Base-by-base conservation (phyloP, 2,329 filamentous ascomycete genomes). In the Thermomyces lanuginosus region DNA sequence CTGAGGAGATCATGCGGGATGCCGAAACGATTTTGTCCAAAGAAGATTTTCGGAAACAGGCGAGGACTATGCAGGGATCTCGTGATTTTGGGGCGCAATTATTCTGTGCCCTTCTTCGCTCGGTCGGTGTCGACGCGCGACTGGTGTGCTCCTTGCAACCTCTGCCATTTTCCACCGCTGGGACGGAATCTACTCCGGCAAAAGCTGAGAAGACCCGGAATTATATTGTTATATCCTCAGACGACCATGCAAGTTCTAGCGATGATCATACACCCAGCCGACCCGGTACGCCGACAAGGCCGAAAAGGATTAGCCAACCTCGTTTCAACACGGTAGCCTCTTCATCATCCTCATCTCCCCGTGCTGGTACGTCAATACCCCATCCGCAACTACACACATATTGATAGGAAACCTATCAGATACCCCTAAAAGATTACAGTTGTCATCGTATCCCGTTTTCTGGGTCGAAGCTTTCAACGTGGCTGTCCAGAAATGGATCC, bases 391-490 rank as follows among this genome's bases (percentile, higher is more conserved):
- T 8, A 21, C 17, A 34, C 20, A 26, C 7, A 9, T 11, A 36
- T 28, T 43, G 39, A 30, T 28, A 26, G 31, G 29, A 21, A 17
- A 12, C 32, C 31, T n/a, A 13, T 22, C 58, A 26, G 51, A 48
- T 7, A 49, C 54, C 13, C 46, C 48, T 17, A 53, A 52, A 11
- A 54, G 45, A 8, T 66, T 76, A 7, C 64, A 64, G 13, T 80
- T 86, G 43, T 84, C 82, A 0, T 52, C 69, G 0, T 80, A 76
- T 42, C 89, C 89, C 0, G 65, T 95, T 3, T 95, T 83, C 46
- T 98, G 89, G 89, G 76, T 93, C 1, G 89, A 98, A 54, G 75
- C 81, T 3, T 79, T 92, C 37, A 84, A 93, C 36, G 62, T 72
- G 28, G 77, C 78, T 0, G 71, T 82, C 36, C 80, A 93, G 46